Evolutionary conservation across 228 moss, liverwort and hornwort species (phyloP).

Genomic region (Sphagnum magellanicum): DNA sequence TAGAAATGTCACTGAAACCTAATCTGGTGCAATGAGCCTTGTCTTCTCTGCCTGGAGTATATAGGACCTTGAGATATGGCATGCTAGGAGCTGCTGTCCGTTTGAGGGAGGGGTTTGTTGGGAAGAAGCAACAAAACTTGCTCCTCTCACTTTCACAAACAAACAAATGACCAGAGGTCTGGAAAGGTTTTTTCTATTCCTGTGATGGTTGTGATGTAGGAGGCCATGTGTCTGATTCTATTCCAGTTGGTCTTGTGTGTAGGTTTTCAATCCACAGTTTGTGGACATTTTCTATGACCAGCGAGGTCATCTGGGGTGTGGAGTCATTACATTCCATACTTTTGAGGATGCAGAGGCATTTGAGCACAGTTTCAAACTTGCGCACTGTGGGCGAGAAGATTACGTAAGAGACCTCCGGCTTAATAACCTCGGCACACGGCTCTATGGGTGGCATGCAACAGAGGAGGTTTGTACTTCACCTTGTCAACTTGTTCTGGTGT

Average conservation of each 20-base stretch:
- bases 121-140: not conserved
- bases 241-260: not conserved
- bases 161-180: too few relatives aligned
- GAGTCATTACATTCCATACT: slow-evolving; percentile 48
- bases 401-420: slow-evolving; percentile 27
- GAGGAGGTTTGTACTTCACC: slow-evolving; percentile 29
- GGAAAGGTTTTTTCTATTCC: too few relatives aligned
- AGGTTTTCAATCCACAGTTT: slow-evolving; percentile 59
- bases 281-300: slow-evolving; percentile 58
- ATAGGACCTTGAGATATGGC: too few relatives aligned
- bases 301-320: slow-evolving; percentile 65
- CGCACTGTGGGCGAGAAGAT: slow-evolving; percentile 42
- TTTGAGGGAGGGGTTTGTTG: too few relatives aligned
- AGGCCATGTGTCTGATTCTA: not conserved
- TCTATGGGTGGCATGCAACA: slow-evolving; percentile 92
- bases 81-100: too few relatives aligned
- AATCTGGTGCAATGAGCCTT: too few relatives aligned
- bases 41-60: too few relatives aligned
- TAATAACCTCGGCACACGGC: slow-evolving; percentile 15
- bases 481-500: too few relatives aligned
- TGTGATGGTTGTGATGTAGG: not conserved
- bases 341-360: slow-evolving; percentile 63
- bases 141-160: not conserved
- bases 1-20: too few relatives aligned
- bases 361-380: slow-evolving; percentile 49